Evolutionary conservation across 495 filamentous ascomycete species (phyloP).

Genomic region (Aspergillus cristatus): DNA sequence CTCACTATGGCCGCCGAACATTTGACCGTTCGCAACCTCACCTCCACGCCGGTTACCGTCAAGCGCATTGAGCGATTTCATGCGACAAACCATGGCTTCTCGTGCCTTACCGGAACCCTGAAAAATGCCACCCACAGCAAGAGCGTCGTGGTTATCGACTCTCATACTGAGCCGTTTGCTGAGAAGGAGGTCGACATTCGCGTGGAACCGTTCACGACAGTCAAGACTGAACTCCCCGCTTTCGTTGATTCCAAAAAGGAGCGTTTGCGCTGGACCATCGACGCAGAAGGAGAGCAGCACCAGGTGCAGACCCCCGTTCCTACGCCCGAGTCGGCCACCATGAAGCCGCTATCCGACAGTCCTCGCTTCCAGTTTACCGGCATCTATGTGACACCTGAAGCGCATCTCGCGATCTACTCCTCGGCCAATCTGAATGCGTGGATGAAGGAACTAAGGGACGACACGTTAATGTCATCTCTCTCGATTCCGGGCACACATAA

Average conservation of each 20-base stretch:
- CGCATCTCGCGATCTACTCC: slow-evolving; percentile 69
- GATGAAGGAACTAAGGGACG: slow-evolving; percentile 67
- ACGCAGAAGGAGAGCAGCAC: slow-evolving; percentile 49
- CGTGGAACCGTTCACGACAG: slow-evolving; percentile 49
- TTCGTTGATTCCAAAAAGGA: slow-evolving; percentile 40
- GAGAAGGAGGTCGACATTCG: slow-evolving; percentile 44
- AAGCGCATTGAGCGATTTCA: slow-evolving; percentile 68
- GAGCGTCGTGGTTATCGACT: slow-evolving; percentile 32
- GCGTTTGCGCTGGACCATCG: slow-evolving; percentile 53
- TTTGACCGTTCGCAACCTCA: slow-evolving; percentile 83
- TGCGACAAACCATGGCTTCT: slow-evolving; percentile 43
- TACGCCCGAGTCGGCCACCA: slow-evolving; percentile 43
- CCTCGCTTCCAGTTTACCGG: slow-evolving; percentile 58
- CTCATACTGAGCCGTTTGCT: slow-evolving; percentile 46
- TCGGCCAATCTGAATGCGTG: slow-evolving; percentile 61
- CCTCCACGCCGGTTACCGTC: slow-evolving; percentile 60
- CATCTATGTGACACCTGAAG: slow-evolving; percentile 55
- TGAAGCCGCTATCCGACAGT: slow-evolving; percentile 44
- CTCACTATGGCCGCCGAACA: slow-evolving; percentile 31
- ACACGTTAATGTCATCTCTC: slow-evolving; percentile 64
- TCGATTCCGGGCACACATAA: slow-evolving; percentile 97
- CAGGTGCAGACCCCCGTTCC: slow-evolving; percentile 52
- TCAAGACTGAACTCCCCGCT: slow-evolving; percentile 44
- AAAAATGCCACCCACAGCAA: slow-evolving; percentile 30
- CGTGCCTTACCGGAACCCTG: slow-evolving; percentile 35